phyloP scores from a whole-genome alignment of 1,284 basidiomycete genomes.

The Rhodotorula sp. region DNA sequence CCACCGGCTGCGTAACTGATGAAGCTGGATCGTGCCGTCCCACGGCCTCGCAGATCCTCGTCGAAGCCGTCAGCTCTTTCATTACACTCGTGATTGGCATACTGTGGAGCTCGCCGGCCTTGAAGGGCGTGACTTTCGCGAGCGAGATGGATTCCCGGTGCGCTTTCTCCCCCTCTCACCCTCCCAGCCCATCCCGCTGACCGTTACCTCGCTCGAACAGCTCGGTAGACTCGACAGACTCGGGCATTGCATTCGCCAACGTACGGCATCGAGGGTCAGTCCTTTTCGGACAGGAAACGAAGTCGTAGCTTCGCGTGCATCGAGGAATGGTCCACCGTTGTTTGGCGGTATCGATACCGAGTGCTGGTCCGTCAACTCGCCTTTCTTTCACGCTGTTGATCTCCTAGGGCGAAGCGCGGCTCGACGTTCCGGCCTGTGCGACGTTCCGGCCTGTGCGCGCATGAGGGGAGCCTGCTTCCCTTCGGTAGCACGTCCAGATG shows the following conservation, averaged over 20 bases:
- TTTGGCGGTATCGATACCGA: too few relatives aligned
- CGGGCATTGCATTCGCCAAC: background rate
- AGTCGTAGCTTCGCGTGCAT: background rate
- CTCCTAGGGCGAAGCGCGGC: too few relatives aligned
- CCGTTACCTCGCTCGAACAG: background rate
- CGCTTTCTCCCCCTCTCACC: conserved; percentile 4
- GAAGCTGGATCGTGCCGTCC: background rate
- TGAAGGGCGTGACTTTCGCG: conserved; percentile 81
- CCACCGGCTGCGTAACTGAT: background rate
- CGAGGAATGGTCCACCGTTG: background rate
- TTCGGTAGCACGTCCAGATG: background rate
- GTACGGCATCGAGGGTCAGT: background rate
- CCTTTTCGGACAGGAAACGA: background rate
- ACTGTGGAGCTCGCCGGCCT: conserved; percentile 62
- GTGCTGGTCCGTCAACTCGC: too few relatives aligned
- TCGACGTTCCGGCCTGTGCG: background rate
- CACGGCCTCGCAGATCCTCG: conserved; percentile 58
- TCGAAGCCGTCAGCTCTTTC: conserved; percentile 66
- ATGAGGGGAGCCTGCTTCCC: conserved; percentile 62
- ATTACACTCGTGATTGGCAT: conserved; percentile 68
- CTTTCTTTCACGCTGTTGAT: too few relatives aligned
- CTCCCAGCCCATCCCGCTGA: background rate
- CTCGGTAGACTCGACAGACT: conserved; percentile 2
- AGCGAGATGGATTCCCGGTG: conserved; percentile 81
- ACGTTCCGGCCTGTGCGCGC: conserved; percentile 60